Evolutionary conservation across 2,329 filamentous ascomycete genomes (phyloP).

Genomic region (Diaporthe sp.): DNA sequence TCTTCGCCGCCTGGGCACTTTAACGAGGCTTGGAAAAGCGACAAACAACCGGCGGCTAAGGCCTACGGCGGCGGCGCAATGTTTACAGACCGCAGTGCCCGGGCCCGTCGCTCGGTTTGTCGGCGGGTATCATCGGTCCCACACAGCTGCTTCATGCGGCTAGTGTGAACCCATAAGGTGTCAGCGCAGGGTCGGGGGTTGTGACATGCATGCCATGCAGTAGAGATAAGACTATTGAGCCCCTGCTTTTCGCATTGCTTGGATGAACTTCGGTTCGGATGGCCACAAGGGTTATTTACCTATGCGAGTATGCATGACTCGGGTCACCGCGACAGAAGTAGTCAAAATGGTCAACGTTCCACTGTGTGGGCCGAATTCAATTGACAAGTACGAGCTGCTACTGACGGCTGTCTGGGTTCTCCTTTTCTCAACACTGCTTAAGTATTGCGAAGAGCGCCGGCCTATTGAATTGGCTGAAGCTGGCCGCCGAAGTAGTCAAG

Average conservation of each 20-base stretch:
- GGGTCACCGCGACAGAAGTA: background rate
- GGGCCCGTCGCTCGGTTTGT: background rate
- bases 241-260: background rate
- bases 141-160: conserved; percentile 15
- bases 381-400: background rate
- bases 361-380: background rate
- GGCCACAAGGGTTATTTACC: background rate
- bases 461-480: too few species aligned
- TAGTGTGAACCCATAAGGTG: background rate
- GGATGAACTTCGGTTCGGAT: conserved; percentile 23
- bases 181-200: background rate
- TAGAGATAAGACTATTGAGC: conserved; percentile 9
- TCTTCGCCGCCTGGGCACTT: background rate
- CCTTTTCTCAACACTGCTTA: too few species aligned
- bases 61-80: background rate
- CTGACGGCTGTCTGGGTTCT: background rate
- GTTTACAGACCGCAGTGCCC: background rate
- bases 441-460: too few species aligned
- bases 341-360: background rate
- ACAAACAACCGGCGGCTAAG: background rate
- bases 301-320: conserved; percentile 9
- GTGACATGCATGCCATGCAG: background rate
- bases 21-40: background rate
- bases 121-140: conserved; percentile 4
- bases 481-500: too few species aligned